These are phyloP conservation scores for Alopecurus myosuroides DNA, from an alignment of 176 grass and related monocot species.

Conservation along the genomic window DNA sequence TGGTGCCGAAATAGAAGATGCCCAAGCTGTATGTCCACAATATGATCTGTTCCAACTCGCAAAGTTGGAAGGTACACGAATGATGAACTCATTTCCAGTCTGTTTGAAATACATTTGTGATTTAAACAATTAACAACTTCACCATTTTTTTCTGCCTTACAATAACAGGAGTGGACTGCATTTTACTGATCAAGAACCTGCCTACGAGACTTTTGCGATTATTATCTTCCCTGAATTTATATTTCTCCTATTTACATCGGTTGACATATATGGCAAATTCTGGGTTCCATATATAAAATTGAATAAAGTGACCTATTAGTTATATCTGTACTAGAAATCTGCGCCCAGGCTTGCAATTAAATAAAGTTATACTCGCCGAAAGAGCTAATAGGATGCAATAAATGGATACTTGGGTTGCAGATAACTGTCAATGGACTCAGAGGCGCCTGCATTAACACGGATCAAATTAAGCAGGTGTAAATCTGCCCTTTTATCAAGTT, in stretches of 20 bases:
- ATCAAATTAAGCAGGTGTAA: too few relatives aligned
- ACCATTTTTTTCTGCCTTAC: too few relatives aligned
- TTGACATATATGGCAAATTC: constrained; percentile 77
- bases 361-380: constrained; percentile 65
- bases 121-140: too few relatives aligned
- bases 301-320: not conserved
- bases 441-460: not conserved
- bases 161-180: too few relatives aligned
- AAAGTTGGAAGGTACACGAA: too few relatives aligned
- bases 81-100: too few relatives aligned
- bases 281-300: not conserved
- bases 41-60: too few relatives aligned
- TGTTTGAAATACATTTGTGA: too few relatives aligned
- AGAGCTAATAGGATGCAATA: constrained; percentile 21
- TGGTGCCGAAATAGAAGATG: too few relatives aligned
- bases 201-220: constrained; percentile 40
- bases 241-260: constrained; percentile 67
- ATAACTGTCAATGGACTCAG: constrained; percentile 57
- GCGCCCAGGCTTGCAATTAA: constrained; percentile 66
- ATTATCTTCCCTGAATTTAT: constrained; percentile 80
- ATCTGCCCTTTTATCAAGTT: not conserved
- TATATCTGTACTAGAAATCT: constrained; percentile 2
- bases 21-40: too few relatives aligned
- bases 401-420: constrained; percentile 65
- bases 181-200: too few relatives aligned